These are phyloP conservation scores for Magnusiomyces tetraspermus DNA, from an alignment of 1,139 yeast genomes.

Conservation along the genomic window DNA sequence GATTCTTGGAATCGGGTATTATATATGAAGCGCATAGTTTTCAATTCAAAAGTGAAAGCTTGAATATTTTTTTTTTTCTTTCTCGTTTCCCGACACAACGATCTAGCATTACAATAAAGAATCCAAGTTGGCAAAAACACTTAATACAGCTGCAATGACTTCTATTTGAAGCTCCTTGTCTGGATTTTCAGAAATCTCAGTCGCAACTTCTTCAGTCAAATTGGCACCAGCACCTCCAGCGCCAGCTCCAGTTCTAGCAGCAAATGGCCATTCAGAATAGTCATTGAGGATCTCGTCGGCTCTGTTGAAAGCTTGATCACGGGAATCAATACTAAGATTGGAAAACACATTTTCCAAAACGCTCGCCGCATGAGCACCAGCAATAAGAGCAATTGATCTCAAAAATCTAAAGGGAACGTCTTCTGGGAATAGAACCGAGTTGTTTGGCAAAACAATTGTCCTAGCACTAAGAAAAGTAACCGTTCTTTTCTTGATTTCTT, in stretches of 20 bases:
- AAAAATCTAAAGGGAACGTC: slow-evolving; percentile 60
- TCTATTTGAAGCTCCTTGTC: slow-evolving; percentile 69
- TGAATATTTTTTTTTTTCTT: too few relatives aligned
- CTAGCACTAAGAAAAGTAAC: slow-evolving; percentile 61
- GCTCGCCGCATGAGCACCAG: slow-evolving; percentile 91
- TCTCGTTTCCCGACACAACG: too few relatives aligned
- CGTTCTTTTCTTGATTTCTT: slow-evolving; percentile 62
- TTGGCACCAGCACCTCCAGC: slow-evolving; percentile 67
- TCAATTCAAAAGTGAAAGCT: too few relatives aligned
- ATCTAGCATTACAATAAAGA: slow-evolving; percentile 24
- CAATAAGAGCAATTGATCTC: slow-evolving; percentile 72
- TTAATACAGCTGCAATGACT: slow-evolving; percentile 31
- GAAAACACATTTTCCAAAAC: slow-evolving; percentile 86
- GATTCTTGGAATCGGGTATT: too few relatives aligned
- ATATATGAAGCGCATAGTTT: too few relatives aligned
- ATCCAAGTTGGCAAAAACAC: slow-evolving; percentile 32
- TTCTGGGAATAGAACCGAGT: slow-evolving; percentile 55
- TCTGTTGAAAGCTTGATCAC: slow-evolving; percentile 87
- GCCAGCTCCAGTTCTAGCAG: slow-evolving; percentile 43
- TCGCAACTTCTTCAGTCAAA: slow-evolving; percentile 54
- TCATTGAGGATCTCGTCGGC: slow-evolving; percentile 84
- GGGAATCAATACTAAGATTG: slow-evolving; percentile 70
- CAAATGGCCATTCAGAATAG: slow-evolving; percentile 82
- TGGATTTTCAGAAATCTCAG: slow-evolving; percentile 50
- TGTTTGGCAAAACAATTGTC: slow-evolving; percentile 41